These are phyloP conservation scores for Paecilomyces sp. DNA, from an alignment of 2,329 filamentous ascomycete genomes.

Conservation along the genomic window DNA sequence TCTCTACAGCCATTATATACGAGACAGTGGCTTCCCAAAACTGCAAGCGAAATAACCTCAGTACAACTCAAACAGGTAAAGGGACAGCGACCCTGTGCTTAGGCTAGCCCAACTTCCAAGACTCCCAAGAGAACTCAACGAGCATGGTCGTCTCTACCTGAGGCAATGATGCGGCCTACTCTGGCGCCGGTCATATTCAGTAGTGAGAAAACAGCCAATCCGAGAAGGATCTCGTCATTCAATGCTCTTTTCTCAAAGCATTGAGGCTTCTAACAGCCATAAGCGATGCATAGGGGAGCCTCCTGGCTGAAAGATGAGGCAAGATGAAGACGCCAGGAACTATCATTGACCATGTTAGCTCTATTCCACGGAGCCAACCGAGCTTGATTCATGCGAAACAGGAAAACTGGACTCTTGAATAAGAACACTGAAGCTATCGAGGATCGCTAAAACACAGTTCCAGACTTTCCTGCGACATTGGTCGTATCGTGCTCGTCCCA, in stretches of 20 bases:
- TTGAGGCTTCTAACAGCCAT: background rate
- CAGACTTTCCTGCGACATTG: background rate
- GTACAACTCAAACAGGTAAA: background rate
- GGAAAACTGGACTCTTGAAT: background rate
- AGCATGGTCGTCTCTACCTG: background rate
- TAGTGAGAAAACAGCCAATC: background rate
- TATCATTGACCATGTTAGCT: background rate
- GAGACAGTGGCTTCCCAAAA: background rate
- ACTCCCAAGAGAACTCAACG: background rate
- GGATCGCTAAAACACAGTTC: background rate
- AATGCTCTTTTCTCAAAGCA: background rate
- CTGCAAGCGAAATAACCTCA: slow-evolving; percentile 3
- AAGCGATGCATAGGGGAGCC: background rate
- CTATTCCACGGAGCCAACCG: background rate
- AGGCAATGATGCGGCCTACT: background rate
- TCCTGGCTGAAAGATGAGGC: background rate
- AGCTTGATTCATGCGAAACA: background rate
- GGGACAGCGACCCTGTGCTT: background rate
- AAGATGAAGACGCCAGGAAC: background rate
- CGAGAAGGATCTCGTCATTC: background rate
- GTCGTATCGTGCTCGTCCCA: background rate
- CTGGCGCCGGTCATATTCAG: background rate
- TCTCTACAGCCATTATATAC: background rate
- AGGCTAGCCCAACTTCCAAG: no score
- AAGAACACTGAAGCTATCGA: background rate